phyloP scores from a whole-genome alignment of 129 eudicot species.

The Sambucus nigra region DNA sequence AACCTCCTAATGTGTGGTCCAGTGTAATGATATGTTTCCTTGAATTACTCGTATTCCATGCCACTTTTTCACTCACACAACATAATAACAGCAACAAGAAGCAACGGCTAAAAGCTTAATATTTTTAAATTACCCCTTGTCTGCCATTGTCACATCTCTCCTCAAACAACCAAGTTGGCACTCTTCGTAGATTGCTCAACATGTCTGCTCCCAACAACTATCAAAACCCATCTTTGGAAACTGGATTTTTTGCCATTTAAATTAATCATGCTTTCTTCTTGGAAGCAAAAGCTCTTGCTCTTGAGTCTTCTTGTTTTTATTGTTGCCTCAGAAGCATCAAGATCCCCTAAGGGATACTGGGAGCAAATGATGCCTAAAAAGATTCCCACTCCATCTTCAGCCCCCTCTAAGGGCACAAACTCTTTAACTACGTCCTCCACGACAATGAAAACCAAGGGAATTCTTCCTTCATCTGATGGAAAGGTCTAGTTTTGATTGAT shows the following conservation, averaged over 20 bases:
- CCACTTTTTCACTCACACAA: slow-evolving; percentile 12
- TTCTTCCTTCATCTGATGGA: slow-evolving; percentile 41
- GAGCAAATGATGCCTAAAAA: slow-evolving; percentile 94
- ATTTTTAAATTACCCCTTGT: slow-evolving; percentile 37
- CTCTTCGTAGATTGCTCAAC: slow-evolving; percentile 48
- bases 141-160: slow-evolving; percentile 81
- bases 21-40: slow-evolving; percentile 33
- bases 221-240: slow-evolving; percentile 27
- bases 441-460: slow-evolving; percentile 14
- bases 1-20: slow-evolving; percentile 18
- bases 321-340: slow-evolving; percentile 52
- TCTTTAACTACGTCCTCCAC: slow-evolving; percentile 29
- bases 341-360: slow-evolving; percentile 50
- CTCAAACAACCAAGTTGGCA: slow-evolving; percentile 60
- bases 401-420: slow-evolving; percentile 87
- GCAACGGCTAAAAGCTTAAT: slow-evolving; percentile 18
- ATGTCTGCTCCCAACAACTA: slow-evolving; percentile 40
- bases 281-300: slow-evolving; percentile 32
- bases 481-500: slow-evolving; percentile 39
- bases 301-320: slow-evolving; percentile 41
- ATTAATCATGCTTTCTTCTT: slow-evolving; percentile 37
- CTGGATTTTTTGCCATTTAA: not conserved
- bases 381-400: slow-evolving; percentile 59
- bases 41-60: slow-evolving; percentile 18
- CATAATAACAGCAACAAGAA: slow-evolving; percentile 19